A percentile compares a stretch with the other conserved stretches of the same genome.
Conservation (phyloP, 202 grass and related monocot genomes). For the Zizania palustris region DNA sequence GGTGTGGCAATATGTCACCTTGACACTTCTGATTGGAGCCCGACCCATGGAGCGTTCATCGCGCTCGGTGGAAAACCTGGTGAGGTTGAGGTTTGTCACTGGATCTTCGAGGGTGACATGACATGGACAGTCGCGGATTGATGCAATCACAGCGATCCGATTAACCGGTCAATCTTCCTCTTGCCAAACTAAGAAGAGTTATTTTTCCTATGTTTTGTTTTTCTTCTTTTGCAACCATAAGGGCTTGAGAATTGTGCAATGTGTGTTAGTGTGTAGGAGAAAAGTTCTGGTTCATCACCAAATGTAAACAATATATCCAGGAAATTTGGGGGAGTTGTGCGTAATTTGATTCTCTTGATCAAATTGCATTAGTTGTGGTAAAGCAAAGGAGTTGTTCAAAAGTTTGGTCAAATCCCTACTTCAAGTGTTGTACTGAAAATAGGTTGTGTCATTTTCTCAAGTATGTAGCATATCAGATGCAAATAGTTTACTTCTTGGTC, state of each 20-base stretch:
- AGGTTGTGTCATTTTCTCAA: conserved; percentile 32
- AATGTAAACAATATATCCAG: conserved; percentile 52
- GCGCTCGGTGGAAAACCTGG: conserved; percentile 69
- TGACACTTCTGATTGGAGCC: conserved; percentile 87
- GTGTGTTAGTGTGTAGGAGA: conserved; percentile 47
- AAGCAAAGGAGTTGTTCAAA: conserved; percentile 19
- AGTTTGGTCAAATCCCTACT: conserved; percentile 32
- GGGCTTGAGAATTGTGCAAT: conserved; percentile 38
- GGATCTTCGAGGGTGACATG: conserved; percentile 96
- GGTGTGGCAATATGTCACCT: conserved; percentile 89
- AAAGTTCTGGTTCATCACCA: conserved; percentile 32
- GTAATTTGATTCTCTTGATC: conserved; percentile 52
- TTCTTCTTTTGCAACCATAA: conserved; percentile 33
- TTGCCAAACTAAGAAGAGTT: conserved; percentile 38
- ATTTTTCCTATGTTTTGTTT: conserved; percentile 11
- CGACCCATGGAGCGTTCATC: conserved; percentile 65
- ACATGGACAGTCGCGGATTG: conserved; percentile 75
- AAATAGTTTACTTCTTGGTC: conserved; percentile 9
- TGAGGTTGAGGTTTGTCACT: conserved; percentile 83
- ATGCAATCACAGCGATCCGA: conserved; percentile 25
- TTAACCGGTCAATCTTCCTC: conserved; percentile 20
- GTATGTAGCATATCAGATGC: conserved; percentile 32
- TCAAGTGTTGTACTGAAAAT: conserved; percentile 10
- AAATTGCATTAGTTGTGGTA: conserved; percentile 32
- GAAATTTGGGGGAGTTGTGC: conserved; percentile 15